Percentiles rank a stretch among this genome's conserved stretches.
Evolutionary conservation across 805 yeast species (phyloP).

Genomic region (Hemisphaericaspora nanyangensis): DNA sequence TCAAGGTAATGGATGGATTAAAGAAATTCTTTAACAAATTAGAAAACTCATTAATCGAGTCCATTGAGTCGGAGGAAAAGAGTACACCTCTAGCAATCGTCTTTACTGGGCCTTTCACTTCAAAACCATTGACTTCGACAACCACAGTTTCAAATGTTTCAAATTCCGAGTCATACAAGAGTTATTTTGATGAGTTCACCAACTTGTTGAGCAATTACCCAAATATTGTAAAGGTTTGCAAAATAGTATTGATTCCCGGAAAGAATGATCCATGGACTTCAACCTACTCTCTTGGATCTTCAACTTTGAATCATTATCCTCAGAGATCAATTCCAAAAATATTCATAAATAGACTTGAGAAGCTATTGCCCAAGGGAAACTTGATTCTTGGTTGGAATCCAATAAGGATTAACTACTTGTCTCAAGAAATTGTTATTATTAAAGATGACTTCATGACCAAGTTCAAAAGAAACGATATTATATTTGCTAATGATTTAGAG

Average conservation of each 20-base stretch:
- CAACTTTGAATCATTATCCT: conserved; percentile 46
- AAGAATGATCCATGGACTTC: conserved; percentile 93
- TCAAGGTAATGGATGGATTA: conserved; percentile 57
- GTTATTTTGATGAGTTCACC: conserved; percentile 72
- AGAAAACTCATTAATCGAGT: conserved; percentile 28
- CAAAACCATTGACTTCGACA: conserved; percentile 58
- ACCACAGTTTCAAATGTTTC: conserved; percentile 48
- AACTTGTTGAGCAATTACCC: conserved; percentile 59
- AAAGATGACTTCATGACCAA: conserved; percentile 72
- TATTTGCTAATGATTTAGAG: conserved; percentile 42
- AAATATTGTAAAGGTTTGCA: conserved; percentile 45
- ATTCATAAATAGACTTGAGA: conserved; percentile 64
- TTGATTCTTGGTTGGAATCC: conserved; percentile 64
- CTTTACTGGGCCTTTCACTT: conserved; percentile 76
- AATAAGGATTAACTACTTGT: conserved; percentile 65
- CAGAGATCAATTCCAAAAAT: conserved; percentile 65
- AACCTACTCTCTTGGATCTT: conserved; percentile 55
- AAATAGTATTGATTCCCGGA: conserved; percentile 80
- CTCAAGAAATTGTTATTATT: conserved; percentile 76
- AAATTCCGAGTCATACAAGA: conserved; percentile 54
- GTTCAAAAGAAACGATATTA: conserved; percentile 65
- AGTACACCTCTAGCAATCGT: conserved; percentile 62
- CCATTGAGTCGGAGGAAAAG: conserved; percentile 39
- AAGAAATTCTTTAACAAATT: conserved; percentile 56
- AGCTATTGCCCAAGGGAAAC: conserved; percentile 35